phyloP scores from a whole-genome alignment of 495 filamentous ascomycete species.

The Penicillium lagena region DNA sequence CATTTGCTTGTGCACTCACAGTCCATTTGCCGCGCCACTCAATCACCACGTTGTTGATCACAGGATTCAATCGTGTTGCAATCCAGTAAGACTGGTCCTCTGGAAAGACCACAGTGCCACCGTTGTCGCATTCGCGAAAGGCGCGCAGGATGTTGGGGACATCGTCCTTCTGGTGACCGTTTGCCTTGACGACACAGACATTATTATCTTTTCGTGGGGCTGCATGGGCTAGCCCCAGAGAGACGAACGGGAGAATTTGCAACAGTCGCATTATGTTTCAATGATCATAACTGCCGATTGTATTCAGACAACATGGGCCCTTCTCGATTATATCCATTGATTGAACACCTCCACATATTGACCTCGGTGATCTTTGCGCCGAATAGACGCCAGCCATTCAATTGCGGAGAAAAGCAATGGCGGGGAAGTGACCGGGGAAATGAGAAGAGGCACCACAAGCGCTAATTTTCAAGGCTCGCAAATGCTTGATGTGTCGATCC shows the following conservation, averaged over 20 bases:
- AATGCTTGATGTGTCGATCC: conserved; percentile 12
- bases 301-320: too few species aligned
- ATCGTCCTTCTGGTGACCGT: conserved; percentile 31
- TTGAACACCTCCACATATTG: background rate
- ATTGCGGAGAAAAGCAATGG: conserved; percentile 5
- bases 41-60: conserved; percentile 36
- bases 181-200: conserved; percentile 22
- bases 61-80: conserved; percentile 39
- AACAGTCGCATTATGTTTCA: background rate
- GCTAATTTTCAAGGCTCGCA: conserved; percentile 1
- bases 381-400: background rate
- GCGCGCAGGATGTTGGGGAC: conserved; percentile 44
- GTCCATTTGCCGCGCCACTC: conserved; percentile 45
- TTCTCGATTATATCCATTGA: background rate
- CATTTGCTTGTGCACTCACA: conserved; percentile 13
- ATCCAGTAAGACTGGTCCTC: conserved; percentile 46
- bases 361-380: conserved; percentile 10
- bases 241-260: background rate
- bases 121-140: conserved; percentile 42
- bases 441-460: background rate
- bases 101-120: conserved; percentile 47
- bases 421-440: conserved; percentile 1
- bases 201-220: background rate
- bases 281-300: too few species aligned
- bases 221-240: background rate